Conservation (phyloP, 164 flowering plant species). For the Chimonanthus praecox region DNA sequence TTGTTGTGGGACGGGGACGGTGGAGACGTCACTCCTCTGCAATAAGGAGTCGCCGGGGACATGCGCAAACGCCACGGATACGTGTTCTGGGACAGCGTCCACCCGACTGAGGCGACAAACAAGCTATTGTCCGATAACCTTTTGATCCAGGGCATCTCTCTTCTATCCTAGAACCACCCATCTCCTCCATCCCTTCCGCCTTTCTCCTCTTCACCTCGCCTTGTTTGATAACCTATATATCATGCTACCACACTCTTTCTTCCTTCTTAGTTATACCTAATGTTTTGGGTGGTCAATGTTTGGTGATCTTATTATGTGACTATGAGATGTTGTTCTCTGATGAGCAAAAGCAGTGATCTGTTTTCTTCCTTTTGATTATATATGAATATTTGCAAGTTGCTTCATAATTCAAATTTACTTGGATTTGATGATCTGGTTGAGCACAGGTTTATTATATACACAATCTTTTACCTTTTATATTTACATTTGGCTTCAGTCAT, state of each 20-base stretch:
- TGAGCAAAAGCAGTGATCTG: too few species aligned
- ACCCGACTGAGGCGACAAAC: constrained; percentile 85
- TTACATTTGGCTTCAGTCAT: too few species aligned
- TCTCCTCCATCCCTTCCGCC: not conserved
- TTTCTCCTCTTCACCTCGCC: not conserved
- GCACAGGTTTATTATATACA: too few species aligned
- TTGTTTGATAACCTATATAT: too few species aligned
- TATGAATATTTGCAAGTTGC: too few species aligned
- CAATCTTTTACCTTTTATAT: too few species aligned
- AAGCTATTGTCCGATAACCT: constrained; percentile 50
- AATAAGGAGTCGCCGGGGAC: constrained; percentile 57
- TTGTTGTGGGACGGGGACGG: constrained; percentile 80
- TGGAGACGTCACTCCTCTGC: constrained; percentile 68
- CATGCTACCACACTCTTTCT: too few species aligned
- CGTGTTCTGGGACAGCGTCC: constrained; percentile 93
- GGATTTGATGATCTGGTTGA: too few species aligned
- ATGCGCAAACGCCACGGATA: constrained; percentile 69
- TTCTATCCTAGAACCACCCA: constrained; percentile 11
- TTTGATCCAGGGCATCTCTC: constrained; percentile 56
- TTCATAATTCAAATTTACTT: too few species aligned
- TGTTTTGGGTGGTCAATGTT: not conserved
- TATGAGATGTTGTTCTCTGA: too few species aligned
- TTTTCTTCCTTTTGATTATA: too few species aligned
- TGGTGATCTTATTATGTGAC: not conserved
- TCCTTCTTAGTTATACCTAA: not conserved